These are phyloP conservation scores for Colletotrichum sp. DNA, from an alignment of 2,329 filamentous ascomycete species.

Conservation along the genomic window DNA sequence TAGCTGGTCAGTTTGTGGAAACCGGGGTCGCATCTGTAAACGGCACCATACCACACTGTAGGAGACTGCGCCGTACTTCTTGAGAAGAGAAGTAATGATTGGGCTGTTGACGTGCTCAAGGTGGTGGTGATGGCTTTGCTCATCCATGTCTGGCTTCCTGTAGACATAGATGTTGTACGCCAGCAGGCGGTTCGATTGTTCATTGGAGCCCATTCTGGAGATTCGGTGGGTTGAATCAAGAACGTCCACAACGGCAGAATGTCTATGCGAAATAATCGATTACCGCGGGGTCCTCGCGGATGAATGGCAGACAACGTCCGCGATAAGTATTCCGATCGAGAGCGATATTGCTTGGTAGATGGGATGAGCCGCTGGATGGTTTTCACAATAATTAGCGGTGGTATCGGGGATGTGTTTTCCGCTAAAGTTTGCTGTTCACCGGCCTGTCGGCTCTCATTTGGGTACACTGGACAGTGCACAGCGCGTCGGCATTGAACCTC, in stretches of 20 bases:
- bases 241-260: neutral
- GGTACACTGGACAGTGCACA: neutral
- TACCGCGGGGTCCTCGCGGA: accelerated
- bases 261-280: neutral
- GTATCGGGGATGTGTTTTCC: neutral
- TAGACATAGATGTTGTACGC: neutral
- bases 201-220: neutral
- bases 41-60: neutral
- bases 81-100: neutral
- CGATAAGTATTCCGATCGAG: neutral
- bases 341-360: neutral
- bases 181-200: neutral
- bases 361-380: neutral
- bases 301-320: accelerated
- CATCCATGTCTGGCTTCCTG: neutral
- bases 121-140: neutral
- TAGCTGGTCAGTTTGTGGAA: neutral
- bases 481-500: neutral
- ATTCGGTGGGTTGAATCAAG: neutral
- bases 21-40: neutral
- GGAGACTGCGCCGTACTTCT: neutral
- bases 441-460: neutral
- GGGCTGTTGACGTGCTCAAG: neutral
- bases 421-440: neutral
- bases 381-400: neutral